Conservation (phyloP, 192 early-diverging fungal genomes). For the Coemansia sp. region DNA sequence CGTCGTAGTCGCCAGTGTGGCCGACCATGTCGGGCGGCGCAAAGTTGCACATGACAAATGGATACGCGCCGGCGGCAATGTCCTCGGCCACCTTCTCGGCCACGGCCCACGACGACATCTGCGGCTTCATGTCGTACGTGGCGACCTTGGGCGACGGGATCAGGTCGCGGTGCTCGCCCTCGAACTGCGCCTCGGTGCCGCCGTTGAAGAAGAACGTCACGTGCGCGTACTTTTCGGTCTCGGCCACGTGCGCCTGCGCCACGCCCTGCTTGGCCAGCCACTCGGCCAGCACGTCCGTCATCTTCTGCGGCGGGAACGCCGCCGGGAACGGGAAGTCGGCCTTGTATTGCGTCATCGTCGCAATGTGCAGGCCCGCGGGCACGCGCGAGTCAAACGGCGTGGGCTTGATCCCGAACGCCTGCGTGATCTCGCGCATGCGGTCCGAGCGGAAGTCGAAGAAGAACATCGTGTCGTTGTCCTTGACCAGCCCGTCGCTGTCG, state of each 20-base stretch:
- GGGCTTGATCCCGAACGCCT: constrained; percentile 81
- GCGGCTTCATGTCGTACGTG: constrained; percentile 95
- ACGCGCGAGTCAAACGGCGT: constrained; percentile 76
- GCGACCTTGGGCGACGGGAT: constrained; percentile 92
- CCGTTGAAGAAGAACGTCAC: constrained; percentile 99
- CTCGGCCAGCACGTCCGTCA: constrained; percentile 98
- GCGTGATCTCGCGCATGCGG: constrained; percentile 92
- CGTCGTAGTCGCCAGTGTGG: constrained; percentile 94
- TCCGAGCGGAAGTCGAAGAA: constrained; percentile 99
- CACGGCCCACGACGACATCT: constrained; percentile 89
- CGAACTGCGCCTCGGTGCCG: constrained; percentile 89
- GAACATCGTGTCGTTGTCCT: constrained; percentile 86
- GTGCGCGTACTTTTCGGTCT: constrained; percentile 99
- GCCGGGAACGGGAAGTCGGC: constrained; percentile 91
- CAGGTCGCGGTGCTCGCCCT: constrained; percentile 82
- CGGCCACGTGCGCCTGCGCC: constrained; percentile 93
- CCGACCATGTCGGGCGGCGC: constrained; percentile 97
- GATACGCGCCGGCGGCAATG: constrained; percentile 72
- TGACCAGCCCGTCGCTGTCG: constrained; percentile 70
- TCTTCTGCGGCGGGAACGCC: constrained; percentile 93
- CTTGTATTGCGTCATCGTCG: constrained; percentile 98
- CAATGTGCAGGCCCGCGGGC: constrained; percentile 78
- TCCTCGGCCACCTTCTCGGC: constrained; percentile 86
- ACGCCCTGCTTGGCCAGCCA: constrained; percentile 87
- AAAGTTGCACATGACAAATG: constrained; percentile 99